A percentile compares a stretch with the other conserved stretches of the same genome.
Conservation (phyloP, 2,329 filamentous ascomycete species). For the Fusarium sp. region DNA sequence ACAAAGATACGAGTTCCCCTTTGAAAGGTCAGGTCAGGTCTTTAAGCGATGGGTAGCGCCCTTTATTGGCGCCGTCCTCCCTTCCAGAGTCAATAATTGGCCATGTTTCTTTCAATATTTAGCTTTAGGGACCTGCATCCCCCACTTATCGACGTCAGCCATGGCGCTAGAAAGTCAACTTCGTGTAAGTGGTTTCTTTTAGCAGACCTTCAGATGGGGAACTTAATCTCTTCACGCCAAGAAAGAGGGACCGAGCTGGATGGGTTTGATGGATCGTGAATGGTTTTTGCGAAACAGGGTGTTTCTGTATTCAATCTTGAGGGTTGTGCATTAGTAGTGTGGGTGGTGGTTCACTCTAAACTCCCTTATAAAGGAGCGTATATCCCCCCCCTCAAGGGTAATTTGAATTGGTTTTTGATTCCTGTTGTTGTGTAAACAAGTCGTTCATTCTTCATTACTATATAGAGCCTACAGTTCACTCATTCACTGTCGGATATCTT, state of each 20-base stretch:
- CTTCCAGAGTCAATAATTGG: slow-evolving; percentile 33
- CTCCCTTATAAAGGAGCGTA: slow-evolving; percentile 40
- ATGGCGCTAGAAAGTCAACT: slow-evolving; percentile 10
- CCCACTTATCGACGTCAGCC: slow-evolving; percentile 18
- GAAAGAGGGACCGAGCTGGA: slow-evolving; percentile 4
- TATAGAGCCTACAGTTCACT: slow-evolving; percentile 37
- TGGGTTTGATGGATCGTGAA: neutral
- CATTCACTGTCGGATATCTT: slow-evolving; percentile 23
- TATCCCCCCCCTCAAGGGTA: slow-evolving; percentile 15
- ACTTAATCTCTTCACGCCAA: slow-evolving; percentile 30
- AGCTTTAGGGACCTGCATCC: slow-evolving; percentile 28
- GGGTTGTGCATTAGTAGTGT: slow-evolving; percentile 15
- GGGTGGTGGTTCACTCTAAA: neutral
- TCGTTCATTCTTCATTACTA: slow-evolving; percentile 17
- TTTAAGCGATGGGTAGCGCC: slow-evolving; percentile 4
- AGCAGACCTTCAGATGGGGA: slow-evolving; percentile 15
- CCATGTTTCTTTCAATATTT: slow-evolving; percentile 12
- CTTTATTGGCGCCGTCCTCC: slow-evolving; percentile 24
- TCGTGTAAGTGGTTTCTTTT: slow-evolving; percentile 24
- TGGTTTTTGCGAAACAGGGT: slow-evolving; percentile 8
- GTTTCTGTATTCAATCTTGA: slow-evolving; percentile 34
- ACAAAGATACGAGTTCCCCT: slow-evolving; percentile 16
- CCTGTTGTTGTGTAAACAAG: slow-evolving; percentile 6
- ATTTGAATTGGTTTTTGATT: slow-evolving; percentile 7
- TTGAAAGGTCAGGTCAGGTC: neutral